Evolutionary conservation across 768 basidiomycete genomes (phyloP), one percentile per base, ranked within the genome.

Genomic region (Cyathus striatus): DNA sequence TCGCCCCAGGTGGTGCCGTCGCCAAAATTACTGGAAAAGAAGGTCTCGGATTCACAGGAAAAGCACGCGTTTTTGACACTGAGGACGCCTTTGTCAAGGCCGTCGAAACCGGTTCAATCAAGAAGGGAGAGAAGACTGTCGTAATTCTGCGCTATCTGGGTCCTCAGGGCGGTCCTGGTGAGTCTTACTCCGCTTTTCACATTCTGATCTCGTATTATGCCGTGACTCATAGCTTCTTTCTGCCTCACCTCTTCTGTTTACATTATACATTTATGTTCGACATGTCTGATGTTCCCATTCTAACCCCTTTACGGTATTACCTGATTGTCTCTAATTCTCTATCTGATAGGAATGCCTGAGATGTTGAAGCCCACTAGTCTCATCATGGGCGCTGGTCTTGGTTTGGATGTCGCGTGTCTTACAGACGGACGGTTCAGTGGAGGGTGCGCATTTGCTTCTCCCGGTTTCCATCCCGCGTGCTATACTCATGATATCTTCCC

Each of bases 351-450:
- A 49, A 99, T 99, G 95, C 95, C 93, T 39, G 96, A 99, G 72
- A 99, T 99, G 96, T 75, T 98, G 45, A 97, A 97, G 62, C 94
- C 94, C 20, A 98, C 95, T 23, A 90, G 90, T 69, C 62, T 98
- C 57, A 93, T 99, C 63, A 98, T 99, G 90, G 96, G 96, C 43
- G 96, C 96, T 10, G 96, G 96, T 9, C 75, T 98, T 9, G 96
- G 96, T 9, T 70, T 86, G 51, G 95, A 98, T 53, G 96, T 98
- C 38, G 95, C 95, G 27, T 97, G 91, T 63, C 65, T 99, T 51
- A 99, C 96, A 14, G 95, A 99, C 66, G 96, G 96, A 40, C 83
- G 96, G 51, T 99, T 99, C 73, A 91, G 89, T 60, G 94, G 94
- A 70, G 94, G 94, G 92, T 96, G 55, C 65, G 84, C 73, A 30